Percentiles rank a stretch among this genome's conserved stretches.
Conservation (phyloP, 371 early-diverging fungal species). For the Mortierella sp. region DNA sequence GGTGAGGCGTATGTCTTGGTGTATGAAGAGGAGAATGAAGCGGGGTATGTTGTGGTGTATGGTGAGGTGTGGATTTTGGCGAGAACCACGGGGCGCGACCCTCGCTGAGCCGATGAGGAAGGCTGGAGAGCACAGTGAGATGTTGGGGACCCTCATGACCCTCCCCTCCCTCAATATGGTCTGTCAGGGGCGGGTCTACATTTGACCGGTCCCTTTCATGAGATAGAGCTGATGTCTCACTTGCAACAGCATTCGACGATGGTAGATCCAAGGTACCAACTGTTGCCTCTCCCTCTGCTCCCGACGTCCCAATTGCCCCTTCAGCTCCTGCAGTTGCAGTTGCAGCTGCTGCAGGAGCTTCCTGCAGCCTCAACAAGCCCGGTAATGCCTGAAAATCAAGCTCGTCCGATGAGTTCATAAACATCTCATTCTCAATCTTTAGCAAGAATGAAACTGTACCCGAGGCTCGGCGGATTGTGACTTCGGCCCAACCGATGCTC, state of each 20-base stretch:
- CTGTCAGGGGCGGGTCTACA: constrained; percentile 6
- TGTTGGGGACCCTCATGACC: constrained; percentile 27
- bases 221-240: background rate
- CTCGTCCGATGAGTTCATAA: constrained; percentile 50
- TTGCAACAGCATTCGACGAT: background rate
- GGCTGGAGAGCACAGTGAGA: constrained; percentile 19
- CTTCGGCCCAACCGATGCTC: constrained; percentile 79
- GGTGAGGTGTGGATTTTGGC: constrained; percentile 39
- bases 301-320: constrained; percentile 13
- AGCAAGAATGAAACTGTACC: constrained; percentile 80
- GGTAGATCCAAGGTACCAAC: background rate
- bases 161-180: background rate
- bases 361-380: constrained; percentile 70
- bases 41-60: constrained; percentile 42
- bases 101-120: constrained; percentile 37
- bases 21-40: constrained; percentile 44
- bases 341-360: constrained; percentile 53
- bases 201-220: constrained; percentile 15
- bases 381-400: constrained; percentile 66
- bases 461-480: constrained; percentile 85
- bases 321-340: constrained; percentile 38
- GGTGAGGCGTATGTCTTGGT: constrained; percentile 43
- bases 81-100: constrained; percentile 41
- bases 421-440: constrained; percentile 78
- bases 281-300: constrained; percentile 7